These are phyloP conservation scores for Vitis riparia DNA, from an alignment of 164 flowering plant species.

Conservation along the genomic window DNA sequence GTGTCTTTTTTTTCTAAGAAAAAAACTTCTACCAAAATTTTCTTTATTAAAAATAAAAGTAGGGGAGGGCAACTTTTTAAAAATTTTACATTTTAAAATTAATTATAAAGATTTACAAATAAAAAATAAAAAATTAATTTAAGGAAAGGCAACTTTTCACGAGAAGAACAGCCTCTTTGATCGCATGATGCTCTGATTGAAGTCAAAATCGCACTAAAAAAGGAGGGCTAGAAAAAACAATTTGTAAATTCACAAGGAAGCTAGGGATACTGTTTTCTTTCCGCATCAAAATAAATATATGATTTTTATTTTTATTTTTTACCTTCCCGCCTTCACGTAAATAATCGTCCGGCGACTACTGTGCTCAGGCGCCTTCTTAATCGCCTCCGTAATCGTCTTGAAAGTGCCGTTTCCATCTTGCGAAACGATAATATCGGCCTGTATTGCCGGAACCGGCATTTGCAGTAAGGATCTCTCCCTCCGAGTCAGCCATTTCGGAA, in stretches of 20 bases:
- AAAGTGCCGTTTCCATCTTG: conserved; percentile 68
- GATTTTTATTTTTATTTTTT: conserved; percentile 13
- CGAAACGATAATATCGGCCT: conserved; percentile 70
- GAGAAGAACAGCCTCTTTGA: no score
- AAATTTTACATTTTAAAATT: not conserved
- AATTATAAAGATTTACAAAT: not conserved
- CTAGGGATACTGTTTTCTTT: no score
- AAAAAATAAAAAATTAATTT: no score
- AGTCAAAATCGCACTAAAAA: no score
- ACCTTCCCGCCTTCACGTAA: conserved; percentile 87
- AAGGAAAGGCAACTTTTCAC: no score
- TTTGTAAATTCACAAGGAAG: no score
- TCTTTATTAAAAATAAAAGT: not conserved
- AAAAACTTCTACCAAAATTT: no score
- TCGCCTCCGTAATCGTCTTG: conserved; percentile 69
- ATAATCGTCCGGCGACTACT: conserved; percentile 61
- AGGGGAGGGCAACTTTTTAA: not conserved
- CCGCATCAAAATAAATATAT: no score
- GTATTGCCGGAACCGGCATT: conserved; percentile 42
- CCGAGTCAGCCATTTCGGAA: conserved; percentile 61
- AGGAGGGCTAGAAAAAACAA: no score
- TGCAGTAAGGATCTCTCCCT: conserved; percentile 51
- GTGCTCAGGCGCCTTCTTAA: conserved; percentile 68
- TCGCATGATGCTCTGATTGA: no score
- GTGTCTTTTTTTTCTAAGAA: no score